Evolutionary conservation across 441 rosid species (phyloP).

Genomic region (Mallotus repandus): DNA sequence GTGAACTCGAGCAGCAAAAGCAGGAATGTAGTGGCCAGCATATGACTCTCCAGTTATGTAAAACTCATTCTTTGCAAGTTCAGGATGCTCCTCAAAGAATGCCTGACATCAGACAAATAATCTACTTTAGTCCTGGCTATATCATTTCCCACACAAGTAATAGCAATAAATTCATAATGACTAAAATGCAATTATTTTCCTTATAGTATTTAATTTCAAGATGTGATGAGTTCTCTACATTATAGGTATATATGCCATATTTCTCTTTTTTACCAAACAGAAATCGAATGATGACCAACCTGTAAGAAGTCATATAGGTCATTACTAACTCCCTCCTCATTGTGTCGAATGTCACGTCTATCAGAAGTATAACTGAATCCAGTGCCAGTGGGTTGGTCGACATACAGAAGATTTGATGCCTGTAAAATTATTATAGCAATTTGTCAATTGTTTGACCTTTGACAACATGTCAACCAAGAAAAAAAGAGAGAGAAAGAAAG

Average conservation of each 20-base stretch:
- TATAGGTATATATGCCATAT: not conserved
- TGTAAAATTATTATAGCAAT: slow-evolving; percentile 32
- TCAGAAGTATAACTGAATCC: slow-evolving; percentile 95
- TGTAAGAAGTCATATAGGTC: slow-evolving; percentile 93
- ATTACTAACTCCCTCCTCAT: slow-evolving; percentile 79
- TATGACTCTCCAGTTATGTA: slow-evolving; percentile 97
- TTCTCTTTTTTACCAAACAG: not conserved
- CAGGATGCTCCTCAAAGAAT: slow-evolving; percentile 87
- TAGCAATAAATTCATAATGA: not conserved
- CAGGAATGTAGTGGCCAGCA: slow-evolving; percentile 98
- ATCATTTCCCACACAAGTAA: not conserved
- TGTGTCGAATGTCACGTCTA: slow-evolving; percentile 76
- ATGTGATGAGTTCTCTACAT: not conserved
- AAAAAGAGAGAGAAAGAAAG: not conserved
- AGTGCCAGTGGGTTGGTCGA: slow-evolving; percentile 96
- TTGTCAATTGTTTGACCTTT: not conserved
- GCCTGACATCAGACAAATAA: slow-evolving; percentile 46
- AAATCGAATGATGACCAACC: slow-evolving; percentile 40
- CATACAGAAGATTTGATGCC: slow-evolving; percentile 90
- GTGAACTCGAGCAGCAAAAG: slow-evolving; percentile 91
- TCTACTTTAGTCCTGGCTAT: slow-evolving; percentile 14
- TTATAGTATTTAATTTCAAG: not conserved
- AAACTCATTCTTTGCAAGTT: slow-evolving; percentile 70
- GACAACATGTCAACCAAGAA: too few species aligned
- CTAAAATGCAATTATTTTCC: not conserved